Evolutionary conservation across 306 rosid genomes (phyloP), one percentile per base, ranked within the genome.

Genomic region (Luffa aegyptiaca): DNA sequence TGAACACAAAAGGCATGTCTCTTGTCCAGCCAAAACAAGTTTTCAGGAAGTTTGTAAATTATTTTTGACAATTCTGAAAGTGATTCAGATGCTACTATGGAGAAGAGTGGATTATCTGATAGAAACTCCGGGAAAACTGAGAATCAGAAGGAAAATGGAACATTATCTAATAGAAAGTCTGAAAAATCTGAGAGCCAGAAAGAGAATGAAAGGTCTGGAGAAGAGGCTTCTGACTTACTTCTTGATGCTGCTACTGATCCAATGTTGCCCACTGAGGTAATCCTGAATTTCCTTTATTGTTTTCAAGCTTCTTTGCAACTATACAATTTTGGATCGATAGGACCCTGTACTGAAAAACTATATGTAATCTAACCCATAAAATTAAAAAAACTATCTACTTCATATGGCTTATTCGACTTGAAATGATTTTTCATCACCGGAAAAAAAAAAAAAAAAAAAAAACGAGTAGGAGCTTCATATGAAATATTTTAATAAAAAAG

Each of bases 221-320:
- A 65, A 53, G 83, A 65, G 78, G 86, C 82, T 72, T 87, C 89
- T 61, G 88, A 87, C 68, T 86, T 77, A 83, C 85, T 76, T 77
- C 90, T 81, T 72, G 88, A 88, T 82, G 80, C 98, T 83, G 88
- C 95, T 42, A 87, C 85, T 80, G 84, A 87, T 65, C 81, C 86
- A 53, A 81, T 89, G 77, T 76, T 93, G 90, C 99, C 99, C 37
- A 91, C 91, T 1, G 99, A 96, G 99, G 99, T 96, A 83, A 76
- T 76, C 39, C 20, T 66, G 53, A 36, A 76, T 63, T 45, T 8
- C 44, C 36, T 62, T 55, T 1, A 1, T 33, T 70, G 35, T 72
- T 46, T 46, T 72, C 55, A 26, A 49, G 41, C 20, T 12, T 71
- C 8, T 46, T 71, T 71, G 56, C 41, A 14, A 42, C 42, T 26